Percentiles rank a stretch among this genome's conserved stretches.
Evolutionary conservation across 176 grass and related monocot species (phyloP).

Genomic region (Elaeis guineensis): DNA sequence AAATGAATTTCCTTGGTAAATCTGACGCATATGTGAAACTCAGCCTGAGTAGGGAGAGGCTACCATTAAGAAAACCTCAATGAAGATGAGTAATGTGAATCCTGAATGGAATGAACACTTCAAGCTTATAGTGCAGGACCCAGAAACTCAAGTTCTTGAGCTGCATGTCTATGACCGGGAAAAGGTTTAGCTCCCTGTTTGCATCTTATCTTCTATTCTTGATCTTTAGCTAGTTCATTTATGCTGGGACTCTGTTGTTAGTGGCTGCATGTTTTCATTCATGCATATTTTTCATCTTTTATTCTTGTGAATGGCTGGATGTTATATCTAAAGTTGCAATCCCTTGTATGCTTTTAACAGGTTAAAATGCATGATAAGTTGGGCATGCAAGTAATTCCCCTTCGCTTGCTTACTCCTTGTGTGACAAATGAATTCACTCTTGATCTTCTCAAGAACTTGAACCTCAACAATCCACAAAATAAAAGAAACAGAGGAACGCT

Average conservation of each 20-base stretch:
- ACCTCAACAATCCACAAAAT: slow-evolving; percentile 73
- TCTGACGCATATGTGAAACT: slow-evolving; percentile 96
- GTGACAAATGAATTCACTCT: slow-evolving; percentile 67
- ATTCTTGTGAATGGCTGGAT: too few species aligned
- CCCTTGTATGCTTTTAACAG: slow-evolving; percentile 15
- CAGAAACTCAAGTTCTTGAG: slow-evolving; percentile 81
- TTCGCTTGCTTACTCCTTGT: slow-evolving; percentile 49
- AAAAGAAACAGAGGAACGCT: slow-evolving; percentile 76
- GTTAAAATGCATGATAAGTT: slow-evolving; percentile 91
- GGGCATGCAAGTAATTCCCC: slow-evolving; percentile 81
- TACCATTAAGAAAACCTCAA: slow-evolving; percentile 70
- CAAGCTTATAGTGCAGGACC: slow-evolving; percentile 85
- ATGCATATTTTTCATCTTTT: too few species aligned
- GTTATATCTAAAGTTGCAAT: too few species aligned
- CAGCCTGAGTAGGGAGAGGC: slow-evolving; percentile 66
- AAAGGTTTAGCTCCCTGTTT: slow-evolving; percentile 49
- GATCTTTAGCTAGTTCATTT: too few species aligned
- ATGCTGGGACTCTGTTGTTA: too few species aligned
- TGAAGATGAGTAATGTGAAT: slow-evolving; percentile 88
- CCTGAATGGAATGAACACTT: slow-evolving; percentile 94
- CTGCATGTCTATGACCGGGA: slow-evolving; percentile 93
- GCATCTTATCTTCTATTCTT: too few species aligned
- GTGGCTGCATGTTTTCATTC: too few species aligned
- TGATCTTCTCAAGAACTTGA: slow-evolving; percentile 71
- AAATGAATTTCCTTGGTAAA: slow-evolving; percentile 95